Percentiles rank a stretch among this genome's conserved stretches.
Conservation (phyloP, 1,284 basidiomycete species). For the Agaricales sp. region DNA sequence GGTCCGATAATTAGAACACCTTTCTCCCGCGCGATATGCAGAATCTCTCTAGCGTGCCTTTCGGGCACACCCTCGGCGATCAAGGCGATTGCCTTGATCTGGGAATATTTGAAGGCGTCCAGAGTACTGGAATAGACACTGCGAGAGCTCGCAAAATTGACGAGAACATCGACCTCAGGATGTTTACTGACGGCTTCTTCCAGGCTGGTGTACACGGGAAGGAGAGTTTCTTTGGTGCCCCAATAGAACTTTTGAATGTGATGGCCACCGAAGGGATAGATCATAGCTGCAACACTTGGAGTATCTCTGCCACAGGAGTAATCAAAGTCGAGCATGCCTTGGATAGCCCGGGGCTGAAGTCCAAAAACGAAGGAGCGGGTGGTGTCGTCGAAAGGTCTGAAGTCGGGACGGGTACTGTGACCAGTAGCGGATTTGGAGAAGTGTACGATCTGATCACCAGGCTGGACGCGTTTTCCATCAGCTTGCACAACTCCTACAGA, state of each 20-base stretch:
- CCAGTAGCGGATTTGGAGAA: conserved; percentile 37
- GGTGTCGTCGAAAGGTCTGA: conserved; percentile 82
- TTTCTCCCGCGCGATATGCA: conserved; percentile 82
- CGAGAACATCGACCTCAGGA: conserved; percentile 93
- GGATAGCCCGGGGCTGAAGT: conserved; percentile 97
- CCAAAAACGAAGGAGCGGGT: conserved; percentile 97
- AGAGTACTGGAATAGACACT: conserved; percentile 93
- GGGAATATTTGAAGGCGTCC: conserved; percentile 63
- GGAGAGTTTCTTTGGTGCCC: conserved; percentile 98
- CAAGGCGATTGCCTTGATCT: conserved; percentile 61
- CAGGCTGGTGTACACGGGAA: conserved; percentile 94
- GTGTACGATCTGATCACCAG: conserved; percentile 83
- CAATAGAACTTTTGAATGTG: conserved; percentile 99
- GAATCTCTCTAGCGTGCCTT: conserved; percentile 92
- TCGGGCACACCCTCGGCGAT: conserved; percentile 99
- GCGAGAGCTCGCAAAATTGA: conserved; percentile 96
- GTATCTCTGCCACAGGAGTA: conserved; percentile 90
- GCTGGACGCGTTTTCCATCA: conserved; percentile 75
- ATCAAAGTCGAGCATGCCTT: conserved; percentile 99
- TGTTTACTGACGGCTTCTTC: conserved; percentile 93
- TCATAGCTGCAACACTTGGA: conserved; percentile 98
- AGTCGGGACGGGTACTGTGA: conserved; percentile 55
- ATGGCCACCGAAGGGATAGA: conserved; percentile 99
- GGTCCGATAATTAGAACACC: conserved; percentile 95
- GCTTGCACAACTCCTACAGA: conserved; percentile 71